Evolutionary conservation across 1,284 basidiomycete genomes (phyloP).

Genomic region (Malassezia slooffiae): DNA sequence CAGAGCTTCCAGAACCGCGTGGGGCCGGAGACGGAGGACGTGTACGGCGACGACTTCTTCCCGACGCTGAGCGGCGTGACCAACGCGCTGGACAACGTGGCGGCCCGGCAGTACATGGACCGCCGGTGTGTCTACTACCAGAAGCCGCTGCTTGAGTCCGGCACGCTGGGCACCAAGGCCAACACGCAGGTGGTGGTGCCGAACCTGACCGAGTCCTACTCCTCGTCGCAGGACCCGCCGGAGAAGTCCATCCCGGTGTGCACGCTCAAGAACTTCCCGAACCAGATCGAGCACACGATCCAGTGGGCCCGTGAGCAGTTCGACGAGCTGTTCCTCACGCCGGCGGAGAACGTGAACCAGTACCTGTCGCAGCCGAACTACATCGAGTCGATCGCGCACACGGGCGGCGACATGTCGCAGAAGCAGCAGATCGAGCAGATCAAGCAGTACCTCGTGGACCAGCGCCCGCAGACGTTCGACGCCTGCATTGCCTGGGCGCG

Average conservation of each 20-base stretch:
- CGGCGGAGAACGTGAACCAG: slow-evolving; percentile 83
- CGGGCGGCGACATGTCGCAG: slow-evolving; percentile 26
- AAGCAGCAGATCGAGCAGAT: slow-evolving; percentile 70
- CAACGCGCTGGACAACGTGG: slow-evolving; percentile 98
- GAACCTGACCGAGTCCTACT: slow-evolving; percentile 90
- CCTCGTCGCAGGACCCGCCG: slow-evolving; percentile 95
- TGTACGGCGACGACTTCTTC: slow-evolving; percentile 81
- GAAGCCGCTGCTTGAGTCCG: slow-evolving; percentile 93
- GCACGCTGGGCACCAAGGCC: slow-evolving; percentile 95
- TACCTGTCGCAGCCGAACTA: slow-evolving; percentile 96
- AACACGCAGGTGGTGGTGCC: slow-evolving; percentile 95
- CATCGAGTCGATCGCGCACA: slow-evolving; percentile 79
- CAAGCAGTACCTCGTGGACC: slow-evolving; percentile 75
- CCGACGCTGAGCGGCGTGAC: slow-evolving; percentile 81
- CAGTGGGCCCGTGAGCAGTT: slow-evolving; percentile 85
- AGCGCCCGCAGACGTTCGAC: slow-evolving; percentile 87
- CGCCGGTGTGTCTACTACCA: slow-evolving; percentile 93
- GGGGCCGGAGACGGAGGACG: slow-evolving; percentile 78
- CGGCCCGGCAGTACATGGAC: slow-evolving; percentile 96
- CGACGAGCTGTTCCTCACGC: slow-evolving; percentile 85
- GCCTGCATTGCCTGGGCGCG: slow-evolving; percentile 97
- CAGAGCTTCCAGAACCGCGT: slow-evolving; percentile 84
- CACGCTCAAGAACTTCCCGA: slow-evolving; percentile 99
- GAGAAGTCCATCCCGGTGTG: slow-evolving; percentile 97
- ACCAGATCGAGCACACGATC: slow-evolving; percentile 97